Evolutionary conservation across 2,329 filamentous ascomycete genomes (phyloP).

Genomic region (Dothidotthia symphoricarpi): DNA sequence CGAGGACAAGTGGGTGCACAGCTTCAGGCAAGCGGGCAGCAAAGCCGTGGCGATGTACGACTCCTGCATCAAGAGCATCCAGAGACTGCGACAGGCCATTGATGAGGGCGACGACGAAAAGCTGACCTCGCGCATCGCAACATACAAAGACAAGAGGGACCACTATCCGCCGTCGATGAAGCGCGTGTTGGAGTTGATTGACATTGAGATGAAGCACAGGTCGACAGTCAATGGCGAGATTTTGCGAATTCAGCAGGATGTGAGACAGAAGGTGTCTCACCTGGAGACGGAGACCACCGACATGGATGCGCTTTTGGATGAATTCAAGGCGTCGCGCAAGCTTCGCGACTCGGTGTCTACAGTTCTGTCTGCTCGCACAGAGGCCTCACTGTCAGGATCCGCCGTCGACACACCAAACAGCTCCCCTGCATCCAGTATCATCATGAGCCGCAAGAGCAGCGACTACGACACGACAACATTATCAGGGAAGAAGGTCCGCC

Average conservation of each 20-base stretch:
- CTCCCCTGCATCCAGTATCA: constrained; percentile 66
- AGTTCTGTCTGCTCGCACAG: constrained; percentile 69
- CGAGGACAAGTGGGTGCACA: constrained; percentile 93
- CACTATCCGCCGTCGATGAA: constrained; percentile 95
- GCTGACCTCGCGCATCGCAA: constrained; percentile 68
- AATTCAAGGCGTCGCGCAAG: constrained; percentile 66
- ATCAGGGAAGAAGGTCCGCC: constrained; percentile 47
- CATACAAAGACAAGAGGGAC: constrained; percentile 89
- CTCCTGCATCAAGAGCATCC: constrained; percentile 82
- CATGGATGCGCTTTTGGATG: constrained; percentile 72
- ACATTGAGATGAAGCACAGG: constrained; percentile 93
- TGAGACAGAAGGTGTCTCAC: constrained; percentile 76
- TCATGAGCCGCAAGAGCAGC: constrained; percentile 54
- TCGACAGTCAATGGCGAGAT: constrained; percentile 96
- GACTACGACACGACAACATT: constrained; percentile 49
- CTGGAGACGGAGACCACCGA: constrained; percentile 75
- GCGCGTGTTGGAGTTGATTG: constrained; percentile 85
- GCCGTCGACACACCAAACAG: constrained; percentile 60
- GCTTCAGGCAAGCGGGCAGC: constrained; percentile 87
- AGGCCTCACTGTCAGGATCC: constrained; percentile 69
- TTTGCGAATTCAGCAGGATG: constrained; percentile 77
- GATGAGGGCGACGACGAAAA: constrained; percentile 71
- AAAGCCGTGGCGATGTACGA: constrained; percentile 97
- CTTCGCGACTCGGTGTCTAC: constrained; percentile 91
- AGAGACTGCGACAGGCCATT: constrained; percentile 76